Percentiles rank a stretch among this genome's conserved stretches.
Evolutionary conservation across 345 rosid genomes (phyloP).

Genomic region (Geranium brycei): DNA sequence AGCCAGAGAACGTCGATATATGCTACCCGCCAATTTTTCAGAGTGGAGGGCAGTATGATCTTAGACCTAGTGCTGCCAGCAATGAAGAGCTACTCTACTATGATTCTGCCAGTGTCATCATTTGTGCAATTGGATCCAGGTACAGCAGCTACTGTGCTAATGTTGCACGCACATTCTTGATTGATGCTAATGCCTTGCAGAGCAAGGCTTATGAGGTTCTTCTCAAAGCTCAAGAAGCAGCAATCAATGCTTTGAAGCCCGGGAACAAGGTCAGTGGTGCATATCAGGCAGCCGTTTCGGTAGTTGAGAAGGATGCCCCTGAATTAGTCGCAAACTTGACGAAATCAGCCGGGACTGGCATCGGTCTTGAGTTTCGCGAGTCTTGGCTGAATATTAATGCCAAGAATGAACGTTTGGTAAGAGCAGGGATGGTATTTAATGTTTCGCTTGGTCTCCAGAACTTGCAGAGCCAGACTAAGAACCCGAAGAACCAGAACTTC

Average conservation of each 20-base stretch:
- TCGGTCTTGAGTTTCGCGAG: slow-evolving; percentile 93
- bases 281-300: slow-evolving; percentile 68
- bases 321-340: slow-evolving; percentile 59
- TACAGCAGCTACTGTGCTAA: slow-evolving; percentile 92
- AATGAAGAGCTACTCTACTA: slow-evolving; percentile 63
- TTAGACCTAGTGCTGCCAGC: slow-evolving; percentile 89
- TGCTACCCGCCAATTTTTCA: slow-evolving; percentile 95
- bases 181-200: slow-evolving; percentile 72
- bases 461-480: slow-evolving; percentile 42
- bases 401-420: slow-evolving; percentile 58
- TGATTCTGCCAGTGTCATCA: slow-evolving; percentile 77
- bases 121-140: slow-evolving; percentile 78
- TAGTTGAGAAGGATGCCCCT: slow-evolving; percentile 74
- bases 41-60: slow-evolving; percentile 88
- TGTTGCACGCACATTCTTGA: slow-evolving; percentile 66
- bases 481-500: slow-evolving; percentile 50
- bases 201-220: slow-evolving; percentile 87
- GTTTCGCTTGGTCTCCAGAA: slow-evolving; percentile 87
- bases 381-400: slow-evolving; percentile 67
- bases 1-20: slow-evolving; percentile 80
- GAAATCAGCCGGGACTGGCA: slow-evolving; percentile 92
- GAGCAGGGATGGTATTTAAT: slow-evolving; percentile 63
- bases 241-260: slow-evolving; percentile 52
- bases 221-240: slow-evolving; percentile 87
- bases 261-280: slow-evolving; percentile 56